Evolutionary conservation across 2,329 filamentous ascomycete species (phyloP).

Genomic region (Penicillium sp.): DNA sequence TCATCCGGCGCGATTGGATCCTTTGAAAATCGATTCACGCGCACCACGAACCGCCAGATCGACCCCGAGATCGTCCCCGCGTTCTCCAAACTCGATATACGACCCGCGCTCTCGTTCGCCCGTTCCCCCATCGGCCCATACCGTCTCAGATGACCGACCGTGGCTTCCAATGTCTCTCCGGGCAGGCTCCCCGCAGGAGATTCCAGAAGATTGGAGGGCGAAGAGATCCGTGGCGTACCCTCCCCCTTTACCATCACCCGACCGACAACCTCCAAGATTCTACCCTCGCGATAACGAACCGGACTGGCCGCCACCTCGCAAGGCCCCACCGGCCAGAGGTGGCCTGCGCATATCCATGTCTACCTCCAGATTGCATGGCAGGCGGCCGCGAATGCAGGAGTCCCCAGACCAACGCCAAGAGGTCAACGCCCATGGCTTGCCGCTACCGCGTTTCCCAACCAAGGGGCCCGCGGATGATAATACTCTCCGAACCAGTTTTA

Average conservation of each 20-base stretch:
- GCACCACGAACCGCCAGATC: conserved; percentile 20
- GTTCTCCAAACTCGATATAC: conserved; percentile 18
- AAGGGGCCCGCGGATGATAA: conserved; percentile 35
- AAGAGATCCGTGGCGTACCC: conserved; percentile 21
- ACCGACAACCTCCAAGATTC: conserved; percentile 18
- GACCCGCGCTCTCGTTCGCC: conserved; percentile 25
- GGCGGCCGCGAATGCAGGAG: conserved; percentile 27
- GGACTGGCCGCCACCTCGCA: conserved; percentile 28
- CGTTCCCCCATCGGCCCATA: conserved; percentile 12
- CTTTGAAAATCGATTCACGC: conserved; percentile 31
- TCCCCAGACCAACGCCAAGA: conserved; percentile 30
- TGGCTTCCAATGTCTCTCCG: conserved; percentile 19
- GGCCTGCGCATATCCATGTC: conserved; percentile 41
- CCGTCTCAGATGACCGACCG: conserved; percentile 12
- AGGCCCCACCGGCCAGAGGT: conserved; percentile 26
- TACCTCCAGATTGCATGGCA: conserved; percentile 32
- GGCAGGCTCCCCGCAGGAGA: conserved; percentile 18
- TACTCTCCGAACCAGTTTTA: conserved; percentile 56
- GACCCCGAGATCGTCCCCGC: conserved; percentile 19
- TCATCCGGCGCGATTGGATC: conserved; percentile 31
- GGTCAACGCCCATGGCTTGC: conserved; percentile 21
- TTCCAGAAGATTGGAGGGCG: conserved; percentile 16
- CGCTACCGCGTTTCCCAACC: conserved; percentile 33
- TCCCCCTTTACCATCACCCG: conserved; percentile 21
- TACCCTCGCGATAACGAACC: conserved; percentile 23